Evolutionary conservation across 768 basidiomycete species (phyloP).

Genomic region (Phaeolepiota aurea): DNA sequence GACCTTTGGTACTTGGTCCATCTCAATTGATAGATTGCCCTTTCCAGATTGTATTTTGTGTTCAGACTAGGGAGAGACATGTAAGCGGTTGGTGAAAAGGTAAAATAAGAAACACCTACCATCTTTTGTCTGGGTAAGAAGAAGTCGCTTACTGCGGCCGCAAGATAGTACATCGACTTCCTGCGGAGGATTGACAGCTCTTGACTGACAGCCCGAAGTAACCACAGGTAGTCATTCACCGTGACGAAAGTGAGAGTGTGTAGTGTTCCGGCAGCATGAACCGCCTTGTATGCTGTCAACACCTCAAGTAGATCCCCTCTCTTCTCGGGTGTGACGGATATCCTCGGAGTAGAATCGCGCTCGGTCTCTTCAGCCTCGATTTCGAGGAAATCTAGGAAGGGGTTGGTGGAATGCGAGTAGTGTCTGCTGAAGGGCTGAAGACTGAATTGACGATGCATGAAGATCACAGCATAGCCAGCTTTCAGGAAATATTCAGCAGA

Average conservation of each 20-base stretch:
- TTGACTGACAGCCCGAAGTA: constrained; percentile 75
- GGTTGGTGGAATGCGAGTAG: constrained; percentile 97
- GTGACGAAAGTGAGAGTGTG: constrained; percentile 89
- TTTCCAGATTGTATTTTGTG: constrained; percentile 99
- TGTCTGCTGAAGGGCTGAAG: constrained; percentile 96
- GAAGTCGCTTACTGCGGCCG: constrained; percentile 97
- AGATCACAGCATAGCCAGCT: constrained; percentile 94
- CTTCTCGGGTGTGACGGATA: constrained; percentile 62
- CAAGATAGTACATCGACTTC: constrained; percentile 88
- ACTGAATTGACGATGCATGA: constrained; percentile 97
- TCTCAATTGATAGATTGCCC: constrained; percentile 88
- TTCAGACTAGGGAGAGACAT: constrained; percentile 45
- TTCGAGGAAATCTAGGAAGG: constrained; percentile 92
- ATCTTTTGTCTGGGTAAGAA: constrained; percentile 88
- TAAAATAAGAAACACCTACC: constrained; percentile 38
- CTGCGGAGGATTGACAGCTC: constrained; percentile 65
- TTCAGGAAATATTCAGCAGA: constrained; percentile 97
- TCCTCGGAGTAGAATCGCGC: constrained; percentile 26
- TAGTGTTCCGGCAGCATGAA: constrained; percentile 64
- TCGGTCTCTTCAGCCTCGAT: constrained; percentile 34
- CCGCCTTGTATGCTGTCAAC: constrained; percentile 71
- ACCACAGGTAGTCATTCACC: constrained; percentile 93
- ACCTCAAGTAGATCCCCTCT: constrained; percentile 62
- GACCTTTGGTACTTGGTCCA: constrained; percentile 99
- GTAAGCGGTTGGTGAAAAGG: constrained; percentile 1